A percentile compares a stretch with the other conserved stretches of the same genome.
phyloP scores from a whole-genome alignment of 768 basidiomycete genomes.

The Hydnomerulius pinastri region DNA sequence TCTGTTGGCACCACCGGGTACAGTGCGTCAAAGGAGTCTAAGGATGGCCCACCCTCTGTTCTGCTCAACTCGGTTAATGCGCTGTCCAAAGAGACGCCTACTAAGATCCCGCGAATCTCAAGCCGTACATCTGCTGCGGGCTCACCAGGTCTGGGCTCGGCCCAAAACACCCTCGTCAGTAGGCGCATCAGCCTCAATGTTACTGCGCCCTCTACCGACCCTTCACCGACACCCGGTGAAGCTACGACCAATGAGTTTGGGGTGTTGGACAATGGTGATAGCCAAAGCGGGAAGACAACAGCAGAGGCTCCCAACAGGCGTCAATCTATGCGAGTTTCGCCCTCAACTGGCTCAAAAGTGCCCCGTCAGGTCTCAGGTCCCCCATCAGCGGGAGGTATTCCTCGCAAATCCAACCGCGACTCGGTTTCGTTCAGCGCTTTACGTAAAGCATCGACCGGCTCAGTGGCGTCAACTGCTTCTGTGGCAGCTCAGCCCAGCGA shows the following conservation, averaged over 20 bases:
- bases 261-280: slow-evolving; percentile 66
- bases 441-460: slow-evolving; percentile 82
- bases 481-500: slow-evolving; percentile 46
- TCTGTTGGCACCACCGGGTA: slow-evolving; percentile 71
- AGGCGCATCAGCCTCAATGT: slow-evolving; percentile 70
- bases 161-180: slow-evolving; percentile 46
- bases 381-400: slow-evolving; percentile 46
- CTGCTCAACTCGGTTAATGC: slow-evolving; percentile 51
- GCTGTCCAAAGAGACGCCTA: slow-evolving; percentile 81
- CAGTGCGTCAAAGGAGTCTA: slow-evolving; percentile 53
- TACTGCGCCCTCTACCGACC: slow-evolving; percentile 58
- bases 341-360: slow-evolving; percentile 58
- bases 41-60: slow-evolving; percentile 57
- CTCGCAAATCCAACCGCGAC: slow-evolving; percentile 74
- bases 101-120: slow-evolving; percentile 92
- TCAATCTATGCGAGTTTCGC: slow-evolving; percentile 64
- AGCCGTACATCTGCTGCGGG: slow-evolving; percentile 75
- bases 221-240: slow-evolving; percentile 56
- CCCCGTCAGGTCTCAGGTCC: slow-evolving; percentile 63
- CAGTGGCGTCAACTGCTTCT: slow-evolving; percentile 68
- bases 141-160: slow-evolving; percentile 69
- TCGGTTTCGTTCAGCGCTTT: slow-evolving; percentile 77
- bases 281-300: slow-evolving; percentile 42
- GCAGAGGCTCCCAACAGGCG: slow-evolving; percentile 46
- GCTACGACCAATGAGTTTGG: slow-evolving; percentile 75